Conservation (phyloP, 2,329 filamentous ascomycete species). For the Cadophora luteo-olivacea region DNA sequence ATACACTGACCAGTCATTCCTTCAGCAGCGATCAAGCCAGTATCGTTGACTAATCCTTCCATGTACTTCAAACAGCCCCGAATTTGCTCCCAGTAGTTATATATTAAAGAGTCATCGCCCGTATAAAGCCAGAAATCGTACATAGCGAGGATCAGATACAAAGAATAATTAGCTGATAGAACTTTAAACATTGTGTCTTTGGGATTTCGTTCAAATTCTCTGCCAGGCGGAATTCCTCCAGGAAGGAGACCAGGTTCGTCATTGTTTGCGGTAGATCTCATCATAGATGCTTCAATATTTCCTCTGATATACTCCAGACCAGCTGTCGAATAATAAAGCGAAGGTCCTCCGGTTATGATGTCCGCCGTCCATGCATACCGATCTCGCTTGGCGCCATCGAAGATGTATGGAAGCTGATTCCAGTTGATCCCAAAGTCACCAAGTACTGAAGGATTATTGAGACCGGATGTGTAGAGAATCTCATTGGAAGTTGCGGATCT, state of each 20-base stretch:
- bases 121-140: background rate
- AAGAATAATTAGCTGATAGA: background rate
- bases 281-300: background rate
- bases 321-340: background rate
- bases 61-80: background rate
- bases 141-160: background rate
- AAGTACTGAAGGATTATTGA: background rate
- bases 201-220: background rate
- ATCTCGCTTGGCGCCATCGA: no score
- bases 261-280: background rate
- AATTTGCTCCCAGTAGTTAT: background rate
- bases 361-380: no score
- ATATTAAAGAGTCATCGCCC: background rate
- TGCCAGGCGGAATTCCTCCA: background rate
- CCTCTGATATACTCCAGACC: background rate
- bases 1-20: background rate
- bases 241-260: background rate
- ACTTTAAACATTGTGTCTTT: background rate
- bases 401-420: background rate
- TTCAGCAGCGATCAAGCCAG: background rate
- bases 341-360: background rate
- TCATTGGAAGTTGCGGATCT: background rate
- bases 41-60: background rate
- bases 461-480: background rate
- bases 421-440: background rate